A percentile compares a stretch with the other conserved stretches of the same genome.
These are phyloP conservation scores for Globisporangium orthogonon DNA, from an alignment of 352 stramenopile genomes.

Conservation along the genomic window DNA sequence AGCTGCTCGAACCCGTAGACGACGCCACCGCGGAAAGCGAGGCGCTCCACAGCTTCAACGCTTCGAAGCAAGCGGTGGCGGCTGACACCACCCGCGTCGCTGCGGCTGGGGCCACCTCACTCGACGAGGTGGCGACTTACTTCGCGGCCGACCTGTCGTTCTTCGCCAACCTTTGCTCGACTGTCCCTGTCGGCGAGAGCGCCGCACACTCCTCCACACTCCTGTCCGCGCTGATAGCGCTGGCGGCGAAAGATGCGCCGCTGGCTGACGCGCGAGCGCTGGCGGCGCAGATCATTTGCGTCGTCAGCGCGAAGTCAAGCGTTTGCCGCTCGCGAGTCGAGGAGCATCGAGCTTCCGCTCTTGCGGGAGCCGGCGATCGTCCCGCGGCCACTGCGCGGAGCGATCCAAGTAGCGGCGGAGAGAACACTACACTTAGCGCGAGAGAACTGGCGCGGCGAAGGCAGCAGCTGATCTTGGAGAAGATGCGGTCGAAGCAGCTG, in stretches of 20 bases:
- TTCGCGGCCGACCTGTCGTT: slow-evolving; percentile 29
- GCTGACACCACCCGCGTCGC: background rate
- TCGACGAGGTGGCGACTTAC: slow-evolving; percentile 22
- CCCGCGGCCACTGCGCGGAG: background rate
- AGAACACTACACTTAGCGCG: slow-evolving; percentile 14
- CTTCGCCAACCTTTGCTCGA: slow-evolving; percentile 30
- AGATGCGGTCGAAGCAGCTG: slow-evolving; percentile 68
- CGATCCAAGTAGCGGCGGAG: slow-evolving; percentile 7
- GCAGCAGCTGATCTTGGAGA: slow-evolving; percentile 65
- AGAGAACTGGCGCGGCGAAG: slow-evolving; percentile 57
- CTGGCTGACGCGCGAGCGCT: slow-evolving; percentile 6
- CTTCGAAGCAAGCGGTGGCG: background rate
- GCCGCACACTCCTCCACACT: background rate
- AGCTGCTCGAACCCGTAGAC: slow-evolving; percentile 13
- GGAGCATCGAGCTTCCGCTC: background rate
- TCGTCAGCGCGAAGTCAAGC: slow-evolving; percentile 10
- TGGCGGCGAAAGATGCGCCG: slow-evolving; percentile 6
- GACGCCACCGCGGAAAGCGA: slow-evolving; percentile 2
- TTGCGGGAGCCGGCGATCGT: background rate
- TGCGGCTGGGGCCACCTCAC: background rate
- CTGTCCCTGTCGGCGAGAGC: background rate
- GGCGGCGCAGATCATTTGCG: slow-evolving; percentile 7
- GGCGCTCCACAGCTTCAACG: slow-evolving; percentile 1
- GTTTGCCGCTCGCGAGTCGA: slow-evolving; percentile 5
- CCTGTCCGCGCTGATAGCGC: slow-evolving; percentile 5